Evolutionary conservation across 352 stramenopile genomes (phyloP).

Genomic region (Phytophthora syringae): DNA sequence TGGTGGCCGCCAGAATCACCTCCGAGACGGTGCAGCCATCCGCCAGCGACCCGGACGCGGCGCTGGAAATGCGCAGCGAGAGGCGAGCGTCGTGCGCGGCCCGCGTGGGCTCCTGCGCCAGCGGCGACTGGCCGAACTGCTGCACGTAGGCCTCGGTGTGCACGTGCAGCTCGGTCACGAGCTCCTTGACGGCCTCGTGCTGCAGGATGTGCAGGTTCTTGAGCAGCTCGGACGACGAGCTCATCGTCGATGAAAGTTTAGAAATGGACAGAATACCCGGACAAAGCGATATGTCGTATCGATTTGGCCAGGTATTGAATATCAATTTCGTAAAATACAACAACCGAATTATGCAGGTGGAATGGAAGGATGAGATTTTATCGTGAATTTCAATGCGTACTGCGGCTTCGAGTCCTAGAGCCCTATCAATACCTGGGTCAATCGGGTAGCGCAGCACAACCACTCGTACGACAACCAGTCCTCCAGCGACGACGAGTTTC

Average conservation of each 20-base stretch:
- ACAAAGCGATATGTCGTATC: no score
- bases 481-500: no score
- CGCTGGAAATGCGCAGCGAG: conserved; percentile 36
- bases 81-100: conserved; percentile 31
- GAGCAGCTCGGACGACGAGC: conserved; percentile 41
- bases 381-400: no score
- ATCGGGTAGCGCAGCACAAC: no score
- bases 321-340: no score
- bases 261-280: no score
- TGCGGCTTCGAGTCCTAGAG: no score
- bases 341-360: no score
- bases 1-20: conserved; percentile 39
- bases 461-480: neutral
- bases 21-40: conserved; percentile 55
- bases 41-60: conserved; percentile 24
- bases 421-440: no score
- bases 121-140: conserved; percentile 54
- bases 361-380: no score
- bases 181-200: conserved; percentile 47
- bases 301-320: no score
- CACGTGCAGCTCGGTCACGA: conserved; percentile 65
- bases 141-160: conserved; percentile 72
- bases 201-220: conserved; percentile 72
- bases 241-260: no score
- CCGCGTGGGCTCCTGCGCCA: conserved; percentile 36